Conservation (phyloP, 768 basidiomycete genomes). For the Myochromella boudieri region DNA sequence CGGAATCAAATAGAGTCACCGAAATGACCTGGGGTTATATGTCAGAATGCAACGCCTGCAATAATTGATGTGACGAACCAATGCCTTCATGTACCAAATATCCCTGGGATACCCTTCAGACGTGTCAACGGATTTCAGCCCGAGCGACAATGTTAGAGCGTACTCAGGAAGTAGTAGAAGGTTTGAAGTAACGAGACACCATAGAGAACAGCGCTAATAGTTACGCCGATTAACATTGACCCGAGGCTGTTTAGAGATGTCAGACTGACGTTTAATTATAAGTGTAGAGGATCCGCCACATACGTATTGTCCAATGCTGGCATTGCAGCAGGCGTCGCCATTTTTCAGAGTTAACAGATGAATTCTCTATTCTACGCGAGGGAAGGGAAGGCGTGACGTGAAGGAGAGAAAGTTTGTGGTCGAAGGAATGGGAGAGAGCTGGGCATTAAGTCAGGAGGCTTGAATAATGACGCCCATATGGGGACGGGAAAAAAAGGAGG, state of each 20-base stretch:
- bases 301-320: conserved; percentile 8
- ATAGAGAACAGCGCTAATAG: conserved; percentile 10
- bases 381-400: neutral
- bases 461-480: neutral
- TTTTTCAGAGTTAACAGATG: neutral
- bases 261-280: neutral
- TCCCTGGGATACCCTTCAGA: conserved; percentile 4
- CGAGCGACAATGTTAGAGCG: neutral
- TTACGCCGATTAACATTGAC: conserved; percentile 11
- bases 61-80: neutral
- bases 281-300: neutral
- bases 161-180: conserved; percentile 7
- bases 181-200: conserved; percentile 6
- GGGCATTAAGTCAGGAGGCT: neutral
- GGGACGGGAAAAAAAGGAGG: no score
- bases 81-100: conserved; percentile 5
- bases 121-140: neutral
- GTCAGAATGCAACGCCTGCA: neutral
- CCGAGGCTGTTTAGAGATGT: neutral
- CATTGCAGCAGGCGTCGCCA: neutral
- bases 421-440: neutral
- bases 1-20: conserved; percentile 1
- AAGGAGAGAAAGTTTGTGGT: neutral
- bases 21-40: conserved; percentile 5
- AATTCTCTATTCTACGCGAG: no score